Percentiles rank a stretch among this genome's conserved stretches.
Conservation (phyloP, 441 rosid species). For the Bruguiera hainesii region DNA sequence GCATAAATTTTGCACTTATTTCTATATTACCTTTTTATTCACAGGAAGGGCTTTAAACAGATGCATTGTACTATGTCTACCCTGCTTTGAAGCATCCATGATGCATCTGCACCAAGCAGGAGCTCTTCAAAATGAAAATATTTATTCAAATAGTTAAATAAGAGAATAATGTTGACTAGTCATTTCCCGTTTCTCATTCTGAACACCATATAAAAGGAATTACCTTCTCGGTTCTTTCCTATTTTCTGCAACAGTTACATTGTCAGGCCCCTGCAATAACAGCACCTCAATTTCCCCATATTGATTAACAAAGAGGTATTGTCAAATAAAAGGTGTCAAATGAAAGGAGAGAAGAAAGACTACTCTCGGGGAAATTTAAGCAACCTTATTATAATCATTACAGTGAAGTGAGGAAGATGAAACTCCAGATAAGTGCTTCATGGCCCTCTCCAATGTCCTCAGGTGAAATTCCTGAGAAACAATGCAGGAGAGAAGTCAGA, state of each 20-base stretch:
- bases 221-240: constrained; percentile 53
- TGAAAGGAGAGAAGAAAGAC: background rate
- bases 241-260: constrained; percentile 32
- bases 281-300: constrained; percentile 14
- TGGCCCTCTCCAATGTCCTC: constrained; percentile 83
- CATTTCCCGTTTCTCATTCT: constrained; percentile 7
- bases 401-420: constrained; percentile 42
- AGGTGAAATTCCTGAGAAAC: constrained; percentile 73
- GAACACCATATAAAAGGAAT: background rate
- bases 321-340: background rate
- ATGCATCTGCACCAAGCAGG: constrained; percentile 36
- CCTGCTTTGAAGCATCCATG: constrained; percentile 39
- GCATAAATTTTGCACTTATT: constrained; percentile 10
- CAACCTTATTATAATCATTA: constrained; percentile 53
- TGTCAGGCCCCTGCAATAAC: constrained; percentile 45
- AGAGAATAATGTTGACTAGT: too few species aligned
- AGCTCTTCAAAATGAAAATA: constrained; percentile 9
- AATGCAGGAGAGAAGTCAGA: constrained; percentile 16
- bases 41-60: constrained; percentile 73
- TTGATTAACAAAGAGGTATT: background rate
- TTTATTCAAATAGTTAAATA: too few species aligned
- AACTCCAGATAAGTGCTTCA: constrained; percentile 55
- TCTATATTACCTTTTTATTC: constrained; percentile 64
- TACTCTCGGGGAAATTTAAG: background rate
- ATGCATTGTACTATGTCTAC: constrained; percentile 30